Evolutionary conservation across 768 basidiomycete genomes (phyloP).

Genomic region (Hemileccinum impolitum): DNA sequence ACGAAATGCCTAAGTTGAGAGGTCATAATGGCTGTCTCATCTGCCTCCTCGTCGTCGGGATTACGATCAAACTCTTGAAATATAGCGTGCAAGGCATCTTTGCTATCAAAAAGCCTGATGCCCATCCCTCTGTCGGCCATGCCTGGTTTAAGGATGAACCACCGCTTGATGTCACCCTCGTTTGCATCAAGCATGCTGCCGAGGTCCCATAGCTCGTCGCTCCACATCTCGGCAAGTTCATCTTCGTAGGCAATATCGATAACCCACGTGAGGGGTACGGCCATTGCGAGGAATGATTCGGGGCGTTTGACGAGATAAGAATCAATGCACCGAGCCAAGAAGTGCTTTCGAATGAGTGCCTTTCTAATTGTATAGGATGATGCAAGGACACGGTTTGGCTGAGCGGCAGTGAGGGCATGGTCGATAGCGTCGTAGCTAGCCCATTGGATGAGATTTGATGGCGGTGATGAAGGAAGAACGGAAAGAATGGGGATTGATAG

Average conservation of each 20-base stretch:
- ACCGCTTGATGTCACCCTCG: conserved; percentile 32
- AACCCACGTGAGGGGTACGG: conserved; percentile 75
- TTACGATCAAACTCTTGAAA: conserved; percentile 77
- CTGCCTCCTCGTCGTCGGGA: conserved; percentile 49
- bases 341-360: conserved; percentile 92
- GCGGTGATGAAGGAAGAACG: conserved; percentile 20
- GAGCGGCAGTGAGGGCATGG: conserved; percentile 62
- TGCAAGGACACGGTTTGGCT: conserved; percentile 53
- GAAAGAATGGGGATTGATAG: conserved; percentile 29
- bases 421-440: conserved; percentile 85
- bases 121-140: conserved; percentile 98
- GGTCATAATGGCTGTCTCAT: conserved; percentile 56
- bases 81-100: conserved; percentile 65
- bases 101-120: conserved; percentile 83
- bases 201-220: conserved; percentile 91
- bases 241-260: conserved; percentile 87
- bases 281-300: conserved; percentile 48
- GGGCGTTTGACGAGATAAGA: conserved; percentile 72
- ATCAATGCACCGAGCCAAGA: conserved; percentile 70
- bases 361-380: conserved; percentile 90
- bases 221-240: conserved; percentile 91
- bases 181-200: conserved; percentile 52
- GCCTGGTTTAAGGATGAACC: conserved; percentile 97
- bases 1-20: conserved; percentile 95
- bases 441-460: conserved; percentile 61